Evolutionary conservation across 441 rosid species (phyloP), one percentile per base, ranked within the genome.

Genomic region (Aleurites moluccanus): DNA sequence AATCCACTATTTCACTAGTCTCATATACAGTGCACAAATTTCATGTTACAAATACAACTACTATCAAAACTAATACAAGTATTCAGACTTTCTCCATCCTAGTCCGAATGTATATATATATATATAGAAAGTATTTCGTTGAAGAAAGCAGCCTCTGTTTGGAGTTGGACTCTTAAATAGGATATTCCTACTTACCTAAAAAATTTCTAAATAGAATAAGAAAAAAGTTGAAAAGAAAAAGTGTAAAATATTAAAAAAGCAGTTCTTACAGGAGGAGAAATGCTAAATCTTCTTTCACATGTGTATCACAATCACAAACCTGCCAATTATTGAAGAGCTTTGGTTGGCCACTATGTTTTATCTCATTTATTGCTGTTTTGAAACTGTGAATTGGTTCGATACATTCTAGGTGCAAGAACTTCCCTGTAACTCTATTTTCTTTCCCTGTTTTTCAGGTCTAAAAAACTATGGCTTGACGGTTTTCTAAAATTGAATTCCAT

Each of bases 381-480:
- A 47, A 52, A 52, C 56, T 52, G 35, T 2, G 16, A 59, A 27
- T 27, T 13, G 61, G 30, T 27, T 61, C 3, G n/a, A 7, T 40
- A 10, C 13, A 45, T 27, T 0, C 3, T 52, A 23, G 71, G 40
- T 67, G 3, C 23, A 1, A 42, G 25, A 1, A 10, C 10, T 56
- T 47, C 66, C 44, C n/a, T 63, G 60, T 42, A 6, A 33, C 50
- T 69, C 14, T 21, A 6, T 44, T 21, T 75, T 79, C 72, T 35
- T 63, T 42, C 14, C 21, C 15, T 66, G 16, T 77, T 61, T 64
- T 80, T 10, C 84, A 92, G 98, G 98, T 93, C 97, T 9, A 96
- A 92, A 72, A 92, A 82, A 75, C 83, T 93, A 40, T 93, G 99
- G 98, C 93, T 96, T 40, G 99, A 96, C 82, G 99, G 99, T 72